Percentiles rank a stretch among this genome's conserved stretches.
phyloP scores from a whole-genome alignment of 768 basidiomycete species.

The Kwoniella bestiolae region DNA sequence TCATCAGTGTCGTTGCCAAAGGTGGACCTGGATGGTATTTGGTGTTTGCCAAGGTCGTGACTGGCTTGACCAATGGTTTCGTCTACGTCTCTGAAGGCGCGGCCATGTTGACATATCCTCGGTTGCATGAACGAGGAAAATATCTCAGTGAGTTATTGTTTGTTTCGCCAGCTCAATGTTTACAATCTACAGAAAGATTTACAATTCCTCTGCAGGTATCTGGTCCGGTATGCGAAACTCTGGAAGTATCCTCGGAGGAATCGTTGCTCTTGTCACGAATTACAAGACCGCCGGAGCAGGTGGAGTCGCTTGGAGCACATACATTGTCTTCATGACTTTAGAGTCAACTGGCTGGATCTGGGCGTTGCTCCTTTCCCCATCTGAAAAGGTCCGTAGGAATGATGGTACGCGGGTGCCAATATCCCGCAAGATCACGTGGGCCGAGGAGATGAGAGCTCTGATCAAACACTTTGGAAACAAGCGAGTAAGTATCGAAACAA shows the following conservation, averaged over 20 bases:
- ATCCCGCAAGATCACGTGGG: constrained; percentile 16
- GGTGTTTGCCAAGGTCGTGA: neutral
- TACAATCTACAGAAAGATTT: no score
- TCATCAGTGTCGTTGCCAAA: neutral
- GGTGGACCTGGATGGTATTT: neutral
- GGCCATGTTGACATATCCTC: constrained; percentile 32
- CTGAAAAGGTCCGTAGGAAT: constrained; percentile 17
- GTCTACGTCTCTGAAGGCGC: constrained; percentile 29
- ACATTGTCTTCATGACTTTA: constrained; percentile 31
- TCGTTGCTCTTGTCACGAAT: constrained; percentile 27
- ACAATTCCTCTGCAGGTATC: constrained; percentile 12
- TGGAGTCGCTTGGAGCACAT: constrained; percentile 29
- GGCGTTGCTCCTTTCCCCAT: constrained; percentile 24
- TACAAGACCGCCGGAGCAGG: constrained; percentile 9
- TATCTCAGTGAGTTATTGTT: constrained; percentile 3
- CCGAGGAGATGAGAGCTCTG: constrained; percentile 22
- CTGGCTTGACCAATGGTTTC: constrained; percentile 21
- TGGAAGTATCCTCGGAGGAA: constrained; percentile 21
- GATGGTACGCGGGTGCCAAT: constrained; percentile 27
- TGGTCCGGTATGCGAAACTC: constrained; percentile 33
- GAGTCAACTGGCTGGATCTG: constrained; percentile 21
- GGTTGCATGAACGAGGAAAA: constrained; percentile 12
- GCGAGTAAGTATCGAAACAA: constrained; percentile 27
- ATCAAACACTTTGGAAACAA: constrained; percentile 12
- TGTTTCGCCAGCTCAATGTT: no score